Percentiles rank a stretch among this genome's conserved stretches.
Conservation (phyloP, 441 rosid species). For the Gossypium davidsonii region DNA sequence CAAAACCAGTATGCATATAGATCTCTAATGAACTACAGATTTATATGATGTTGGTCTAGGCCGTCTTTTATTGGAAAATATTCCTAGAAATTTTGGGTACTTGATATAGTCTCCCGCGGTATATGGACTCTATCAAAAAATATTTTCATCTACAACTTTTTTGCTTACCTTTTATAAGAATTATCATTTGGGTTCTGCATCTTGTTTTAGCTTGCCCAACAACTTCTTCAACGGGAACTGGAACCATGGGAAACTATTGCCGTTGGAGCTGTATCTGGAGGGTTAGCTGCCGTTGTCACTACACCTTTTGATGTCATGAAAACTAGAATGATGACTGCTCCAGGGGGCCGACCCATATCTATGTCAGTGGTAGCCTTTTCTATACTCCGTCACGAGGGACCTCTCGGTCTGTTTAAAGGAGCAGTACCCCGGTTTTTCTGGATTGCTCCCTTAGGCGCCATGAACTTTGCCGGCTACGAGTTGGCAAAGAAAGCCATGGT, state of each 20-base stretch:
- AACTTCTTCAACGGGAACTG: conserved; percentile 67
- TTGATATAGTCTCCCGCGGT: neutral
- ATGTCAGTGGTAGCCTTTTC: conserved; percentile 74
- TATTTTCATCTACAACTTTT: neutral
- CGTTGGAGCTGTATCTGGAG: conserved; percentile 94
- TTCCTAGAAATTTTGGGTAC: neutral
- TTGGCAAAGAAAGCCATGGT: conserved; percentile 83
- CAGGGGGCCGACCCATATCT: conserved; percentile 68
- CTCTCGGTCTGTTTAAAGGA: conserved; percentile 94
- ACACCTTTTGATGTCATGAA: conserved; percentile 98
- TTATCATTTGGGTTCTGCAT: conserved; percentile 11
- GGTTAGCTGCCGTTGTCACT: conserved; percentile 81
- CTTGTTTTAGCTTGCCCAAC: conserved; percentile 54
- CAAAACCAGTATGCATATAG: neutral
- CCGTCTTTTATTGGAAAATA: neutral
- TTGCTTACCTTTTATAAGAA: neutral
- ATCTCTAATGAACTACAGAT: neutral
- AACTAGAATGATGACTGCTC: conserved; percentile 98
- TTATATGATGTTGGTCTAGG: neutral
- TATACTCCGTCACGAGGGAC: conserved; percentile 75
- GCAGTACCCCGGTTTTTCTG: conserved; percentile 94
- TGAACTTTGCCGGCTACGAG: conserved; percentile 99
- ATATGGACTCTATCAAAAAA: neutral
- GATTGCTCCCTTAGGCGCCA: conserved; percentile 97
- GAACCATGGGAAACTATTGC: conserved; percentile 89